Evolutionary conservation across 768 basidiomycete genomes (phyloP).

Genomic region (Pseudohyphozyma bogoriensis): DNA sequence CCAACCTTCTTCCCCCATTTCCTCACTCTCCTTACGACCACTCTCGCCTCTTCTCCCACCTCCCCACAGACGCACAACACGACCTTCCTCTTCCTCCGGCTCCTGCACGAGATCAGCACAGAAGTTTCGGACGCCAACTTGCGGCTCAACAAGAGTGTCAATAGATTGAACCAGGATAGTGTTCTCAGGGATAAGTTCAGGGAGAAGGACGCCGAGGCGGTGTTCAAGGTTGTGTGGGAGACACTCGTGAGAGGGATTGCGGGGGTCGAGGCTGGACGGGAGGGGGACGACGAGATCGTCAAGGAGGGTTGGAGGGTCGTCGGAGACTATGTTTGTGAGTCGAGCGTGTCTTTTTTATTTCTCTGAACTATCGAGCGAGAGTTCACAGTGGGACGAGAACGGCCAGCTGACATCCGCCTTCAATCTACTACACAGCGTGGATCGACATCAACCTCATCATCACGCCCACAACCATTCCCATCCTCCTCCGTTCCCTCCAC

Average conservation of each 20-base stretch:
- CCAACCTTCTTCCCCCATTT: constrained; percentile 72
- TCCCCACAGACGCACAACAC: too few relatives aligned
- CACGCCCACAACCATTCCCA: constrained; percentile 72
- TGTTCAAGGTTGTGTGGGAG: constrained; percentile 78
- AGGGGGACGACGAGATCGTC: constrained; percentile 62
- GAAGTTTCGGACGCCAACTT: constrained; percentile 95
- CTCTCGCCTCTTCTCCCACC: constrained; percentile 56
- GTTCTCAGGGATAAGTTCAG: constrained; percentile 81
- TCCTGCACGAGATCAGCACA: constrained; percentile 86
- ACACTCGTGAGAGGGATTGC: constrained; percentile 57
- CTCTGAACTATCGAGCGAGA: neutral
- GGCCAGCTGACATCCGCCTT: constrained; percentile 4
- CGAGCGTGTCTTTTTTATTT: neutral
- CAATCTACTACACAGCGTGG: constrained; percentile 59
- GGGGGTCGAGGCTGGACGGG: constrained; percentile 42
- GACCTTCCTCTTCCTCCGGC: constrained; percentile 77
- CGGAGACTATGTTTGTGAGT: constrained; percentile 86
- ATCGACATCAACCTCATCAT: constrained; percentile 94
- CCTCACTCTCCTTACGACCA: constrained; percentile 57
- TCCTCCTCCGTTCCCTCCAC: constrained; percentile 72
- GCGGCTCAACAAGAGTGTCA: constrained; percentile 64
- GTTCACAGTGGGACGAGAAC: neutral
- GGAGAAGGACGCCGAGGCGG: constrained; percentile 66
- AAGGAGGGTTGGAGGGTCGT: constrained; percentile 90
- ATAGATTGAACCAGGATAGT: constrained; percentile 68